Evolutionary conservation across 805 yeast species (phyloP), one percentile per base, ranked within the genome.

Genomic region (Metschnikowia amazonensis): DNA sequence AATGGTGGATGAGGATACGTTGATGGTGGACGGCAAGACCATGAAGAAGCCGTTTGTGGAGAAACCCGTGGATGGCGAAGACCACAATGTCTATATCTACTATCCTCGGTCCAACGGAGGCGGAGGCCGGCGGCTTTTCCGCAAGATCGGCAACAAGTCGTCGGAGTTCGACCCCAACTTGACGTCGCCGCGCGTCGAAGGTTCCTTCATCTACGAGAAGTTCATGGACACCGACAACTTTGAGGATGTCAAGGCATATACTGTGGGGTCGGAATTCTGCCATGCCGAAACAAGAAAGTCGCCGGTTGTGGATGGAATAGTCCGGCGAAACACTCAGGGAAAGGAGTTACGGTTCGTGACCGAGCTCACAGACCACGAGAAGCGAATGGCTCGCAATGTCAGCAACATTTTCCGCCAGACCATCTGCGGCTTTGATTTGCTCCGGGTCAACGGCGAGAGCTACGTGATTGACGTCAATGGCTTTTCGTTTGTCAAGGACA

Each of bases 231-330:
- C 99, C 2, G 97, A 94, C 64, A 94, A 94, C 62, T 90, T 89
- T 60, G 99, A 94, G 68, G 99, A 94, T 65, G 99, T 94, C 51
- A 94, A 94, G 67, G 98, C 98, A 0, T 94, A 94, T 64, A 94
- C 99, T 1, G 98, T 94, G 3, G 98, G 99, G 1, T 81, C 84
- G 2, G 71, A 71, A 16, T 94, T 79, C 60, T 94, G 99, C 63
- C 99, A 94, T 65, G 99, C 99, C 0, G 99, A 94, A 62, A 94
- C 99, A 1, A 78, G 99, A 60, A 94, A 94, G 64, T 89, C 97
- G 0, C 99, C 99, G 1, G 99, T 94, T 3, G 99, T 94, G n/a
- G 99, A 94, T 68, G 99, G 99, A 38, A 87, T 94, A 47, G 99
- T 94, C 21, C 78, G 97, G 60, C 79, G 99, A 64, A 94, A 94